Base-by-base conservation (phyloP, 352 stramenopile species). In the Phytophthora crassamura region DNA sequence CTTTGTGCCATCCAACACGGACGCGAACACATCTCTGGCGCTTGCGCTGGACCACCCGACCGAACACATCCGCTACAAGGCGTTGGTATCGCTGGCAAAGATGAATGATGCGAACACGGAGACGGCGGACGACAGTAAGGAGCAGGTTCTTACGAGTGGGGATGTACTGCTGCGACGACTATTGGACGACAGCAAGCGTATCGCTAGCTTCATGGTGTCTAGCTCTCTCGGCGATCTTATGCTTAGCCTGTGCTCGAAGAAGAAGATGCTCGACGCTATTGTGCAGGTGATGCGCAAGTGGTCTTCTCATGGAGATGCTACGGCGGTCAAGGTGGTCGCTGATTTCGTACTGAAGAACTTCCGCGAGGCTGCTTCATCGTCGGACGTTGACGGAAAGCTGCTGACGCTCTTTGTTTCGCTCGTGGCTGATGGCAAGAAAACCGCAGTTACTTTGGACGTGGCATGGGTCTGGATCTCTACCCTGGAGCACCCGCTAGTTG, bases 1-100 rank as follows among this genome's bases (percentile, higher is more conserved):
- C 56, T 94, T 93, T 64, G 59, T 94, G 49, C 82, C 84, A 11
- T 83, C 77, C 2, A 73, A 64, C 30, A 75, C 70, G 5, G 76
- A 90, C 46, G 81, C 81, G n/a, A 87, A 78, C 55, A 94, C 84
- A 28, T 94, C 86, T 7, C 57, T 96, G 7, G 77, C 86, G 5
- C 71, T 94, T 5, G 86, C 88, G 11, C 62, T 96, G 14, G 88
- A 96, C 57, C 86, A 94, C 51, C 80, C 85, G 42, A 93, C 74
- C 8, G 86, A 89, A 49, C 64, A 78, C 58, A 92, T 84, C 30
- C 86, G 88, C n/a, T 88, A 89, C 54, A 69, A 93, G 52, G 86
- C 88, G 8, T 67, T 96, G 46, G 65, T 84, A 59, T 77, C 77
- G 15, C 62, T 96, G n/a, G 69, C 76, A 8, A 86, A 88, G 58